Conservation (phyloP, 1,139 yeast genomes). For the Protomyces arabidopsidicola region DNA sequence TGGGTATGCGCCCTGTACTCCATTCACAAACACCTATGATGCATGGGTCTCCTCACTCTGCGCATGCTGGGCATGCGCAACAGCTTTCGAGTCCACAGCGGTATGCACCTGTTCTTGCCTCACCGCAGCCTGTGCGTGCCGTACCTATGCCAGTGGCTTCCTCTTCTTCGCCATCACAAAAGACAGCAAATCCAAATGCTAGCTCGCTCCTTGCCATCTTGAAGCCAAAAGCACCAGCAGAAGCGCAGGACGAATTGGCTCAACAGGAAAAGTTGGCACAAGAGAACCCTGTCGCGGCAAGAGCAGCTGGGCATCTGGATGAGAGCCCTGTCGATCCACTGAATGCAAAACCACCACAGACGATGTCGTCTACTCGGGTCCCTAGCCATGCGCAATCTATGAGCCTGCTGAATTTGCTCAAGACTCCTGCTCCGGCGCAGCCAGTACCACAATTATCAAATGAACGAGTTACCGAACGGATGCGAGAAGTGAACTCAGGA, state of each 20-base stretch:
- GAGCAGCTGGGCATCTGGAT: neutral
- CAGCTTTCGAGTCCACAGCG: neutral
- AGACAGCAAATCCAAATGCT: slow-evolving; percentile 13
- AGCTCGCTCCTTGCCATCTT: slow-evolving; percentile 11
- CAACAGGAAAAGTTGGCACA: neutral
- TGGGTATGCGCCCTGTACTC: neutral
- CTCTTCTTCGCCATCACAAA: neutral
- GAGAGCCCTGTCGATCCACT: neutral
- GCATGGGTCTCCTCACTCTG: slow-evolving; percentile 3
- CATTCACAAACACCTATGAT: neutral
- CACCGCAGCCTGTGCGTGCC: neutral
- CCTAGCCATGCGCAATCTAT: neutral
- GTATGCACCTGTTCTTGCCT: neutral
- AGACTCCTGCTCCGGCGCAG: neutral
- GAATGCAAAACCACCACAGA: neutral
- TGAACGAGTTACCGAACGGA: too few species aligned
- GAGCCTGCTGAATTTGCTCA: neutral
- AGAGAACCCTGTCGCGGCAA: neutral
- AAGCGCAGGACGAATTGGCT: neutral
- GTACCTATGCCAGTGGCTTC: neutral
- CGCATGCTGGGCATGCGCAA: neutral
- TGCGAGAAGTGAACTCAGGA: neutral
- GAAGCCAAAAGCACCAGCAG: neutral
- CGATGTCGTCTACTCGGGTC: neutral
- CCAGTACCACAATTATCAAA: neutral